Evolutionary conservation across 2,329 filamentous ascomycete genomes (phyloP), one percentile per base, ranked within the genome.

Genomic region (Simplicillium sp.): DNA sequence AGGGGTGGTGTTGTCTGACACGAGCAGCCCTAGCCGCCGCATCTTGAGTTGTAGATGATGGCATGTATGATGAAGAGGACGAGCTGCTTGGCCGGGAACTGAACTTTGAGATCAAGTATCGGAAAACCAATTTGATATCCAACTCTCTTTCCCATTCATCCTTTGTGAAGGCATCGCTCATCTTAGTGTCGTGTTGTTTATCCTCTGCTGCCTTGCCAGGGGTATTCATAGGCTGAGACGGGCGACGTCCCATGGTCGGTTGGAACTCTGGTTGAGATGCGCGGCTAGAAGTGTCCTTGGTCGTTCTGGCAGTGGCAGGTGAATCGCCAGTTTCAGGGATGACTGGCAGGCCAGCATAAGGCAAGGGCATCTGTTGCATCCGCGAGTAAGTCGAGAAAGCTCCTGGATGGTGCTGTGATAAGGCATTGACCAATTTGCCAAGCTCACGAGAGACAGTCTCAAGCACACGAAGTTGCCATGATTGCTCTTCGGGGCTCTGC

Each of bases 121-220:
- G 80, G 66, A 97, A 97, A 29, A 97, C 85, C 58, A 95, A 84
- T 56, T 84, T 85, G 48, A 96, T 77, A 54, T 97, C 89, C 5
- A 97, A 73, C 40, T 95, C 86, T 45, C 83, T 81, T 62, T 97
- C 89, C 92, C 92, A 98, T 55, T 95, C 92, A 29, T 92, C 85
- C 51, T 86, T 71, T 1, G 73, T 76, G 46, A 79, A 79, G 1
- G 59, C 44, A 34, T 55, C 54, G 36, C 48, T 46, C 48, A 54
- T 50, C 4, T 46, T 41, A 13, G 47, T 40, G 29, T 58, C 54
- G 17, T 55, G 41, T 28, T 48, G 52, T 28, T 34, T 35, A n/a
- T 48, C 46, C 11, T 55, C 50, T 14, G 43, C 40, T 6, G 46
- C 29, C 9, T 48, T 44, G 29, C 58, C 55, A 17, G 59, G 57